Percentiles rank a stretch among this genome's conserved stretches.
Evolutionary conservation across 2,329 filamentous ascomycete species (phyloP).

Genomic region (Didymella sp.): DNA sequence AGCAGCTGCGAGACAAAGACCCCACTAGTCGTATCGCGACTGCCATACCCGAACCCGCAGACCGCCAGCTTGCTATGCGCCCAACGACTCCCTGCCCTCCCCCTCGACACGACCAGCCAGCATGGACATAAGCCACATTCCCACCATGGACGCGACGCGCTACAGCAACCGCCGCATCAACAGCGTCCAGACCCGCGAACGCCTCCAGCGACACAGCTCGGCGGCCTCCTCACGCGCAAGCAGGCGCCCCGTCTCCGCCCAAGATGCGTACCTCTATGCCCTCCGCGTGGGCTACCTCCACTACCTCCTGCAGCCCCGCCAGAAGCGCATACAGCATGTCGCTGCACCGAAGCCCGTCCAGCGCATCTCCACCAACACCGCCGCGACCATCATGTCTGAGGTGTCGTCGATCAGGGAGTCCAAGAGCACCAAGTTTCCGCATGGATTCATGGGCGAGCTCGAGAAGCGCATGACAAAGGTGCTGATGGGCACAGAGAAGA

Average conservation of each 20-base stretch:
- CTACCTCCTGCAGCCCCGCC: constrained; percentile 89
- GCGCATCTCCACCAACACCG: constrained; percentile 74
- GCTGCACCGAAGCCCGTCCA: constrained; percentile 66
- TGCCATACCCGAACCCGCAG: constrained; percentile 15
- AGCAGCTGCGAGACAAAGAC: constrained; percentile 21
- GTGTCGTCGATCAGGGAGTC: constrained; percentile 72
- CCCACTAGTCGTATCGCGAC: constrained; percentile 25
- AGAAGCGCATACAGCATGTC: constrained; percentile 88
- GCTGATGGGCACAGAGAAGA: constrained; percentile 78
- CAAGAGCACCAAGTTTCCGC: constrained; percentile 74
- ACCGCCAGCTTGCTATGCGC: constrained; percentile 34
- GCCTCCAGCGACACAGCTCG: constrained; percentile 49
- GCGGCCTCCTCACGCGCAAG: constrained; percentile 36
- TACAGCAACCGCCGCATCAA: constrained; percentile 50
- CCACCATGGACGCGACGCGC: constrained; percentile 42
- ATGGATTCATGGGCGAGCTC: constrained; percentile 72
- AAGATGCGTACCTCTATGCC: constrained; percentile 91
- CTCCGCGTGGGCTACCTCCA: constrained; percentile 89
- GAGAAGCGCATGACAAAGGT: constrained; percentile 83
- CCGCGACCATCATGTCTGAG: constrained; percentile 82
- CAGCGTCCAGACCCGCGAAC: constrained; percentile 52
- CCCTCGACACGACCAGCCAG: constrained; percentile 5
- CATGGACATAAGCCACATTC: not conserved
- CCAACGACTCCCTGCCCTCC: constrained; percentile 22
- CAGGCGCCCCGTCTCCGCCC: constrained; percentile 56